Evolutionary conservation across 2,329 filamentous ascomycete species (phyloP).

Genomic region (Botryotinia convoluta): DNA sequence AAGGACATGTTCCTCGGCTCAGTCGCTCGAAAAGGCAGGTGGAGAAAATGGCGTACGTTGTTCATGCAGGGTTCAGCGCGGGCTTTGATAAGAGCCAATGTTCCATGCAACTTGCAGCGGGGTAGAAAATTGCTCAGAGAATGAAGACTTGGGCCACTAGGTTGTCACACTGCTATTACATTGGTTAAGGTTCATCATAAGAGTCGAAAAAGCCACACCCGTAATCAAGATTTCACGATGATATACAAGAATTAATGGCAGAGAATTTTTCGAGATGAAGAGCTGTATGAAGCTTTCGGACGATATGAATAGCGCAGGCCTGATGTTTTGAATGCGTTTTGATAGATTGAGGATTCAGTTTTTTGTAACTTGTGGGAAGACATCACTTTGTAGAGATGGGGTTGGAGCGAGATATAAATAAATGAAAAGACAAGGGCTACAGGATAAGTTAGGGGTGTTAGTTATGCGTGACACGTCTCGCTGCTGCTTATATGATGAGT

Average conservation of each 20-base stretch:
- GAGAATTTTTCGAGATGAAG: neutral
- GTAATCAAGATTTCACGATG: neutral
- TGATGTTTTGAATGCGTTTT: neutral
- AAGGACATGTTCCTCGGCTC: neutral
- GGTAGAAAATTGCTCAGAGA: neutral
- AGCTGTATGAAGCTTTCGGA: neutral
- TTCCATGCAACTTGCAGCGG: conserved; percentile 1
- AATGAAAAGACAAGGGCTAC: neutral
- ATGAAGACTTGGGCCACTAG: neutral
- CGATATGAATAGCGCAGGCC: neutral
- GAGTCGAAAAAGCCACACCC: neutral
- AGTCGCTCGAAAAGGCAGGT: conserved; percentile 11
- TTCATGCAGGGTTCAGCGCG: neutral
- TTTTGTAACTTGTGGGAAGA: neutral
- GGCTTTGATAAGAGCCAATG: neutral
- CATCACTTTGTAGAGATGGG: neutral
- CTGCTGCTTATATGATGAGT: neutral
- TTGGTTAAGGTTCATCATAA: neutral
- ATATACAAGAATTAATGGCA: neutral
- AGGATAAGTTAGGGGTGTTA: neutral
- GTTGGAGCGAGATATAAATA: neutral
- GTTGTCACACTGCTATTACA: neutral
- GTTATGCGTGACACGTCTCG: neutral
- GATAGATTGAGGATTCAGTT: neutral
- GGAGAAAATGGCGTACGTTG: neutral